Percentiles rank a stretch among this genome's conserved stretches.
These are phyloP conservation scores for Russula foetens DNA, from an alignment of 768 basidiomycete genomes.

Conservation along the genomic window DNA sequence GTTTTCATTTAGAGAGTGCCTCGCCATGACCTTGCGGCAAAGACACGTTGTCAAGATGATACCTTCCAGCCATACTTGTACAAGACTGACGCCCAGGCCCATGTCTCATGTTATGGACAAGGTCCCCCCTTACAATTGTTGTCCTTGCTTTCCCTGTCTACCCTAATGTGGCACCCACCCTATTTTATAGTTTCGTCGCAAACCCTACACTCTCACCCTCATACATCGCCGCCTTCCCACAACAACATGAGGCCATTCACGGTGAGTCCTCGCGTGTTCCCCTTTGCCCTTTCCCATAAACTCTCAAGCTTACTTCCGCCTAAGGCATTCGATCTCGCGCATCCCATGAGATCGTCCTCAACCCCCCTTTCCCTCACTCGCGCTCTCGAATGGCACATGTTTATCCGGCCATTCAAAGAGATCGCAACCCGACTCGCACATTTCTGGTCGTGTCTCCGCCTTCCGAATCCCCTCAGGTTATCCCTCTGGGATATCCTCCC, in stretches of 20 bases:
- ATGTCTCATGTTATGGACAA: neutral
- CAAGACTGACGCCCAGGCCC: neutral
- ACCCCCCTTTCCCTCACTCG: neutral
- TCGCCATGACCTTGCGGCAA: neutral
- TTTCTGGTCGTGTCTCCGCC: neutral
- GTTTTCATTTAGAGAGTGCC: neutral
- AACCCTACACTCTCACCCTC: neutral
- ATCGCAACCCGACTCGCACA: slow-evolving; percentile 3
- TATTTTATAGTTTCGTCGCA: slow-evolving; percentile 1
- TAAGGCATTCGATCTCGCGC: slow-evolving; percentile 1
- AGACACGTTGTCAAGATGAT: neutral
- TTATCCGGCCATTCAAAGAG: slow-evolving; percentile 5
- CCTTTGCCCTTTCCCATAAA: neutral
- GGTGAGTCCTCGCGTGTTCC: neutral
- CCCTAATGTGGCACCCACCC: neutral
- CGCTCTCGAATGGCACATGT: slow-evolving; percentile 8
- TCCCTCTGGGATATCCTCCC: slow-evolving; percentile 11
- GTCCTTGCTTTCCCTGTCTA: neutral
- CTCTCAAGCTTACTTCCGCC: neutral
- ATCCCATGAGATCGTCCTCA: neutral
- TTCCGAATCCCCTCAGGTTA: neutral
- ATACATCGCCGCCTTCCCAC: neutral
- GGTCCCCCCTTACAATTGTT: neutral
- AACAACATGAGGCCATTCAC: slow-evolving; percentile 6
- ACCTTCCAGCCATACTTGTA: neutral